Conservation (phyloP, 148 eudicot species). For the Rhododendron kiyosumense region DNA sequence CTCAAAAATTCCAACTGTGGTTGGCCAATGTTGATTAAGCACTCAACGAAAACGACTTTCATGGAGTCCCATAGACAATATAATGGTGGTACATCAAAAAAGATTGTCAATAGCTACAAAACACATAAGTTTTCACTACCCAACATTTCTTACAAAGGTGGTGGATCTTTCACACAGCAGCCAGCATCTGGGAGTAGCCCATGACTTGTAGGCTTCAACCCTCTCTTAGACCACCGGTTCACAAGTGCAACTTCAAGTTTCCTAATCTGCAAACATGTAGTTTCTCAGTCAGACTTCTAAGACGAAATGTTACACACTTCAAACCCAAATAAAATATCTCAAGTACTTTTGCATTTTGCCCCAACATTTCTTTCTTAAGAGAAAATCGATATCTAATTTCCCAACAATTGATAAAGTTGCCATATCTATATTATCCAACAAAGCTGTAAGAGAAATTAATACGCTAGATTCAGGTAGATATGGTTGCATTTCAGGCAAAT, state of each 20-base stretch:
- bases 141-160: slow-evolving; percentile 24
- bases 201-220: slow-evolving; percentile 48
- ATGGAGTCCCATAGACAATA: background rate
- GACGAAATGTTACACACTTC: background rate
- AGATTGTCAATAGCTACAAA: background rate
- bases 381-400: background rate
- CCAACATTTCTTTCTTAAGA: background rate
- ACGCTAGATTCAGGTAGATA: background rate
- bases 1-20: background rate
- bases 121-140: background rate
- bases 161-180: slow-evolving; percentile 31
- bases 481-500: background rate
- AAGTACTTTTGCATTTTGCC: background rate
- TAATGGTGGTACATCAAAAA: background rate
- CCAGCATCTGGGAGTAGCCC: slow-evolving; percentile 34
- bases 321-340: background rate
- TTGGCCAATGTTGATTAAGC: background rate
- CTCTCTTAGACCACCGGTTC: slow-evolving; percentile 43
- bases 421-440: background rate
- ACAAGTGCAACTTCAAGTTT: slow-evolving; percentile 59
- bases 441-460: background rate
- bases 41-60: background rate
- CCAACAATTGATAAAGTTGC: background rate
- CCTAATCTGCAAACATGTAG: slow-evolving; percentile 43
- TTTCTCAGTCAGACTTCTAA: background rate